phyloP scores from a whole-genome alignment of 768 basidiomycete genomes.

The Lactifluus hygrophoroides region DNA sequence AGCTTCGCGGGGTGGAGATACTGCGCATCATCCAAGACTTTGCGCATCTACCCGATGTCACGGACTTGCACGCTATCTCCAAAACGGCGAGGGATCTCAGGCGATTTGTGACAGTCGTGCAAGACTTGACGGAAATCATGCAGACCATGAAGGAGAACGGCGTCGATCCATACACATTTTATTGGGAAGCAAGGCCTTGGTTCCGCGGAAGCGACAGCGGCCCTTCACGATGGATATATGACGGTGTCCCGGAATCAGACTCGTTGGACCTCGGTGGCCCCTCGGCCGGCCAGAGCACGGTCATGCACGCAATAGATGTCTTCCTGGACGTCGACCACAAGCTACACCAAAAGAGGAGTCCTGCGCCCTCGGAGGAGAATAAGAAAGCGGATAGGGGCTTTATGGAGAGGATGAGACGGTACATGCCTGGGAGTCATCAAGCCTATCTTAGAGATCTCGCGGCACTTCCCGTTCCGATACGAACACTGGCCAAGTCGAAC shows the following conservation, averaged over 20 bases:
- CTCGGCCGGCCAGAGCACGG: slow-evolving; percentile 88
- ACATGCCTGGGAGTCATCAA: slow-evolving; percentile 92
- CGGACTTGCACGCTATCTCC: slow-evolving; percentile 52
- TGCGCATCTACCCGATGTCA: slow-evolving; percentile 59
- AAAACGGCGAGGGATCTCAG: slow-evolving; percentile 67
- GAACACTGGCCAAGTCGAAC: slow-evolving; percentile 49
- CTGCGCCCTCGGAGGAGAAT: slow-evolving; percentile 56
- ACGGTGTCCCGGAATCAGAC: slow-evolving; percentile 55
- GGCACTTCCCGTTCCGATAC: slow-evolving; percentile 48
- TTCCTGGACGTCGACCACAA: slow-evolving; percentile 88
- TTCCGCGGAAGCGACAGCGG: slow-evolving; percentile 54
- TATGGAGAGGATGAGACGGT: slow-evolving; percentile 88
- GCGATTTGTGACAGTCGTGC: slow-evolving; percentile 59
- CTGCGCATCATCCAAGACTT: slow-evolving; percentile 84
- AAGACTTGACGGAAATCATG: slow-evolving; percentile 64
- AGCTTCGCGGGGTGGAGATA: slow-evolving; percentile 81
- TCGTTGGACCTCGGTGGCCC: slow-evolving; percentile 73
- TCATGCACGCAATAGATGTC: slow-evolving; percentile 80
- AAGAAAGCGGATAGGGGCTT: slow-evolving; percentile 66
- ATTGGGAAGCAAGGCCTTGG: slow-evolving; percentile 89
- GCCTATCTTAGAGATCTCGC: slow-evolving; percentile 70
- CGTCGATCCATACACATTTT: slow-evolving; percentile 83
- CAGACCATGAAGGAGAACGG: slow-evolving; percentile 49
- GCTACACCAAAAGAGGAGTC: slow-evolving; percentile 59
- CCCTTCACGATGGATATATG: slow-evolving; percentile 61